Percentiles rank a stretch among this genome's conserved stretches.
Conservation (phyloP, 2,329 filamentous ascomycete species). For the Simplicillium sp. region DNA sequence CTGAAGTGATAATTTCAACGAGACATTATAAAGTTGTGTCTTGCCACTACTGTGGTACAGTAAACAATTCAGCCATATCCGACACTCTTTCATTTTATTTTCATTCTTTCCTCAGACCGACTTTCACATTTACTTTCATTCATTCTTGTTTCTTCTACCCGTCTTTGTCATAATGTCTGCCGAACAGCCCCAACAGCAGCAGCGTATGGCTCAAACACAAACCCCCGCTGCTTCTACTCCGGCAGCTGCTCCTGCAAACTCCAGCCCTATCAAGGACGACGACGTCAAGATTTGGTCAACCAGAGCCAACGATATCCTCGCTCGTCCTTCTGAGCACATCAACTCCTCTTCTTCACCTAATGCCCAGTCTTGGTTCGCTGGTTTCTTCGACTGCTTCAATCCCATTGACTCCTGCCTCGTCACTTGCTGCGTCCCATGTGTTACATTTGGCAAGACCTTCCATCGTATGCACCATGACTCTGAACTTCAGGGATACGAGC, state of each 20-base stretch:
- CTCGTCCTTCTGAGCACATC: conserved; percentile 29
- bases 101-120: no score
- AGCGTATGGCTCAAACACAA: background rate
- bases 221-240: conserved; percentile 17
- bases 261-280: conserved; percentile 27
- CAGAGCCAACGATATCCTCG: conserved; percentile 32
- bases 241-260: conserved; percentile 9
- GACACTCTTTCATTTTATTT: no score
- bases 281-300: conserved; percentile 34
- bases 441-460: conserved; percentile 38
- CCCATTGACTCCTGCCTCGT: conserved; percentile 35
- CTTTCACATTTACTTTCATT: no score
- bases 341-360: conserved; percentile 28
- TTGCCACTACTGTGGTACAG: no score
- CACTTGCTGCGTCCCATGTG: conserved; percentile 34
- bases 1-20: no score
- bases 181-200: no score
- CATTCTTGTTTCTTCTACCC: no score
- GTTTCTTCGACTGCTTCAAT: conserved; percentile 34
- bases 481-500: conserved; percentile 32
- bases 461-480: conserved; percentile 31
- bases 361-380: conserved; percentile 26
- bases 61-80: no score
- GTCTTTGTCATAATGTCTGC: background rate
- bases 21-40: no score